Base-by-base conservation (phyloP, 306 rosid genomes). In the Lagenaria siceraria region DNA sequence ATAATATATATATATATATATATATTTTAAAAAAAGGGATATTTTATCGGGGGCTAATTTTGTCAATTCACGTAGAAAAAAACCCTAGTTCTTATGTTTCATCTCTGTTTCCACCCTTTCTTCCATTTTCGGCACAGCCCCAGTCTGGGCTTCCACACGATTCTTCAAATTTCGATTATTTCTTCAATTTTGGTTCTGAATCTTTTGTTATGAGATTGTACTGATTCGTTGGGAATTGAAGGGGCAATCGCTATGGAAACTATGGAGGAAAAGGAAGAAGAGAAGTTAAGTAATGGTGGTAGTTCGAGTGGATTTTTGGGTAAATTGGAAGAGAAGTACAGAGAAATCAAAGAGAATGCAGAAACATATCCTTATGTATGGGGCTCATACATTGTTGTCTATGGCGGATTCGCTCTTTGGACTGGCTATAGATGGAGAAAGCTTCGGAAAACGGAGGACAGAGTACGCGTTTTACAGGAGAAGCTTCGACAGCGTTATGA, bases 311-410 rank as follows among this genome's bases (percentile, higher is more conserved):
- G 88, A 63, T 83, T 81, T 80, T 78, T 49, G 48, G 87, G 80
- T 74, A 83, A 64, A 13, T 31, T 87, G 81, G 91, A 83, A 83
- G 81, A 84, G 12, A 87, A 80, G 79, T 91, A 86, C 79, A 80
- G 63, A 74, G 78, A 83, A 82, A 77, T 83, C 70, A 93, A 81
- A 84, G 96, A 91, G 80, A 82, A 91, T 62, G 96, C 91, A 18
- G 89, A 88, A 84, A 79, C 89, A 48, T 93, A 91, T 80, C 96
- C 93, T 27, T 93, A 93, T 43, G 97, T 93, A 24, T 93, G 97
- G 98, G 93, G 78, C 75, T 93, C 97, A 31, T 93, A 91, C 78
- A 82, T 85, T 82, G 83, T 89, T 73, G 97, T 91, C 59, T 90
- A 93, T 62, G 96, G 98, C 80, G 97, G 93, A 76, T 81, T 89